phyloP scores from a whole-genome alignment of 306 rosid species.

The Quercus robur region DNA sequence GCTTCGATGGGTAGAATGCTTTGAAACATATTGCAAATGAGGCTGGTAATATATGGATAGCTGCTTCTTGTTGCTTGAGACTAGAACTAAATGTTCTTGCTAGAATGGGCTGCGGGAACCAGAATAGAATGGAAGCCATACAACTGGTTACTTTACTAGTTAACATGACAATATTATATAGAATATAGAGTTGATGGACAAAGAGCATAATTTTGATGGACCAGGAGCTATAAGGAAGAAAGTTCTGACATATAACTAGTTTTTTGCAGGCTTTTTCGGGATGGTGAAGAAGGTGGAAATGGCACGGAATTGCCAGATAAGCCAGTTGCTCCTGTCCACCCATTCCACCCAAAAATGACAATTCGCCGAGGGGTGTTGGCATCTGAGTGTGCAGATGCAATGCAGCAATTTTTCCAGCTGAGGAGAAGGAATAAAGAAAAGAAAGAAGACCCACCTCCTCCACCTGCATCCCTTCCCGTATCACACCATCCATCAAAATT shows the following conservation, averaged over 20 bases:
- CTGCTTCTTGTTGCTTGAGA: conserved; percentile 2
- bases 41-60: neutral
- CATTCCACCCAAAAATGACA: conserved; percentile 89
- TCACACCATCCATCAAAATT: conserved; percentile 62
- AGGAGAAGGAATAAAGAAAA: conserved; percentile 63
- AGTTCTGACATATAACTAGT: neutral
- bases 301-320: conserved; percentile 43
- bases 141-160: neutral
- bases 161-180: neutral
- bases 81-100: neutral
- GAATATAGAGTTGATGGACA: neutral
- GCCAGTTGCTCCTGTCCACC: conserved; percentile 79
- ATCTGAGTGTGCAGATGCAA: conserved; percentile 70
- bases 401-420: conserved; percentile 93
- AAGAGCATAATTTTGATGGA: neutral
- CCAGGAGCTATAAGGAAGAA: neutral
- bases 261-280: conserved; percentile 67
- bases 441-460: conserved; percentile 34
- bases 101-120: conserved; percentile 7
- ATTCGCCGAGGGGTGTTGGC: conserved; percentile 74
- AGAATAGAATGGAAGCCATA: neutral
- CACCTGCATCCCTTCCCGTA: conserved; percentile 27
- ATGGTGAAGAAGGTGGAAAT: conserved; percentile 48
- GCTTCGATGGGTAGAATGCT: neutral
- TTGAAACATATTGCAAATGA: neutral